Percentiles rank a stretch among this genome's conserved stretches.
Conservation (phyloP, 495 filamentous ascomycete species). For the Penicillium bovifimosum region DNA sequence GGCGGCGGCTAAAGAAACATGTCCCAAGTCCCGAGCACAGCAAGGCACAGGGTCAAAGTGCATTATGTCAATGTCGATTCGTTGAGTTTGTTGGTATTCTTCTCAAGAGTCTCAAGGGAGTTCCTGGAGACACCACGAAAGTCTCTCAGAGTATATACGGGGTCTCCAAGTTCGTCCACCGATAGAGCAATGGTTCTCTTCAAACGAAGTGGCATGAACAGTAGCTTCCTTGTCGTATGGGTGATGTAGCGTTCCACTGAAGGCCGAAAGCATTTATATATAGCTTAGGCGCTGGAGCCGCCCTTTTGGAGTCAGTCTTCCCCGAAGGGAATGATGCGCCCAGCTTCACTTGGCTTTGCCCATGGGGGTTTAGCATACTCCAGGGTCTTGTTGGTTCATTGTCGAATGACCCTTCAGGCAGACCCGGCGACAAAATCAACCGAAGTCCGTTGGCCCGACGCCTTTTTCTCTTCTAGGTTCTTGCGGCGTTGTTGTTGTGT, state of each 20-base stretch:
- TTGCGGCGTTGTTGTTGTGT: constrained; percentile 57
- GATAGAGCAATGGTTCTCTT: neutral
- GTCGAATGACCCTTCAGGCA: neutral
- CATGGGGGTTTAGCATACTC: neutral
- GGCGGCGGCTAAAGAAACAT: constrained; percentile 8
- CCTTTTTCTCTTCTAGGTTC: constrained; percentile 53
- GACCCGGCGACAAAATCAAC: constrained; percentile 71
- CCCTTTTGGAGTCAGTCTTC: neutral
- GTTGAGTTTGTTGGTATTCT: neutral
- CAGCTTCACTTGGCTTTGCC: neutral
- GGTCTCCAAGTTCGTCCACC: neutral
- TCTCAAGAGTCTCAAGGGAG: neutral
- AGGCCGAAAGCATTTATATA: neutral
- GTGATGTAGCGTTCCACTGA: neutral
- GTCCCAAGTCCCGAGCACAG: neutral
- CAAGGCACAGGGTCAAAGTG: neutral
- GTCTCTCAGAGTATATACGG: neutral
- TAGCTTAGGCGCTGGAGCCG: neutral
- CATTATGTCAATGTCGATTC: neutral
- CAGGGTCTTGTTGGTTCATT: neutral
- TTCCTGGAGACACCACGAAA: neutral
- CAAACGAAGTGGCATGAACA: neutral
- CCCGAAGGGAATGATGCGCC: neutral
- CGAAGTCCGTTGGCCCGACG: constrained; percentile 48
- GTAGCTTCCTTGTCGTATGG: neutral